These are phyloP conservation scores for Moringa oleifera DNA, from an alignment of 345 rosid species.

Conservation along the genomic window DNA sequence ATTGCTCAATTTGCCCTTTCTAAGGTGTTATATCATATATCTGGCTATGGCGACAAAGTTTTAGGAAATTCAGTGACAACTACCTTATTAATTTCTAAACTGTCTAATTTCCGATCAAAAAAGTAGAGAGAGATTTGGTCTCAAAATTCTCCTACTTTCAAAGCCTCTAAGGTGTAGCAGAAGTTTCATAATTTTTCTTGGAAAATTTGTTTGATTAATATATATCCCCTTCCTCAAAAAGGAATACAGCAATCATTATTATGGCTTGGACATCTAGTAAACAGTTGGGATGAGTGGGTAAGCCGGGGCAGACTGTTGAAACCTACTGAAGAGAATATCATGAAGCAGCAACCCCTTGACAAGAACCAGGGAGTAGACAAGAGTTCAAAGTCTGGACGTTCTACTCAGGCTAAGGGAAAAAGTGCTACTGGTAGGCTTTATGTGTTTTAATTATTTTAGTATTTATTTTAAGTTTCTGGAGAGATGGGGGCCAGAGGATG, in stretches of 20 bases:
- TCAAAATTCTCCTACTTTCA: background rate
- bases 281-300: conserved; percentile 99
- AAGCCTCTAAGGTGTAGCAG: conserved; percentile 8
- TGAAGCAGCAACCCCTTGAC: conserved; percentile 55
- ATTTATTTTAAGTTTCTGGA: no score
- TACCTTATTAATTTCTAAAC: no score
- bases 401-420: conserved; percentile 53
- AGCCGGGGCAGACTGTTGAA: conserved; percentile 63
- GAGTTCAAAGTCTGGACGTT: conserved; percentile 56
- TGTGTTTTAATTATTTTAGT: no score
- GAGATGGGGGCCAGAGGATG: background rate
- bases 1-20: no score
- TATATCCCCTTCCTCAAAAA: conserved; percentile 25
- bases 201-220: conserved; percentile 28
- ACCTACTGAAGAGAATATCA: conserved; percentile 55
- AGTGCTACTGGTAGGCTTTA: conserved; percentile 47
- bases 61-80: no score
- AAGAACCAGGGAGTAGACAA: conserved; percentile 60
- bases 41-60: no score
- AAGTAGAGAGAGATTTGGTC: background rate
- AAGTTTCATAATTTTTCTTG: conserved; percentile 1
- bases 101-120: no score
- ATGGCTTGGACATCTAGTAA: conserved; percentile 43
- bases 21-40: no score
- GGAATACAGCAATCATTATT: conserved; percentile 24